Evolutionary conservation across 176 grass and related monocot genomes (phyloP).

Genomic region (Miscanthus lutarioriparius): DNA sequence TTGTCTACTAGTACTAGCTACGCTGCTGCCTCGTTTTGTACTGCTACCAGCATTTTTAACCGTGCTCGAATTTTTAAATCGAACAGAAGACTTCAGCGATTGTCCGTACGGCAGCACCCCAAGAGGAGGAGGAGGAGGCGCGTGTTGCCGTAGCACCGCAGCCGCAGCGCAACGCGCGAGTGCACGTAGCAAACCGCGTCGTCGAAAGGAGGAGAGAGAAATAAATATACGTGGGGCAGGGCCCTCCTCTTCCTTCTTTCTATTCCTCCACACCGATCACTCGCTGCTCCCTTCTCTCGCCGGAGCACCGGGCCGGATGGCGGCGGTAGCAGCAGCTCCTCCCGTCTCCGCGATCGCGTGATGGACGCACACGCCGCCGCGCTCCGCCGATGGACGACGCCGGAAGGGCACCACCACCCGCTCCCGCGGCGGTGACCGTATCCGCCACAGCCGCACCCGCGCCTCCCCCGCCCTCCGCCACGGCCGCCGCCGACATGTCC

Average conservation of each 20-base stretch:
- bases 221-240: slow-evolving; percentile 52
- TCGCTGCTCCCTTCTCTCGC: slow-evolving; percentile 19
- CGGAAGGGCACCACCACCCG: slow-evolving; percentile 43
- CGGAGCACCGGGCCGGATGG: slow-evolving; percentile 53
- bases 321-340: slow-evolving; percentile 41
- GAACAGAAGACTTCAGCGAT: background rate
- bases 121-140: background rate
- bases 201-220: slow-evolving; percentile 25
- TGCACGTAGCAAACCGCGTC: slow-evolving; percentile 53
- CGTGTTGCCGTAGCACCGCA: background rate
- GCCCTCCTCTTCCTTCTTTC: slow-evolving; percentile 11
- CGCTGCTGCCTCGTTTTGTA: too few relatives aligned
- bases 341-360: slow-evolving; percentile 47
- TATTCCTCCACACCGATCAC: slow-evolving; percentile 37
- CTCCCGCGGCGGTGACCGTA: slow-evolving; percentile 43
- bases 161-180: slow-evolving; percentile 22
- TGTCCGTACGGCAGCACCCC: background rate
- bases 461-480: slow-evolving; percentile 18
- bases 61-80: background rate
- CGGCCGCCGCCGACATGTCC: slow-evolving; percentile 35
- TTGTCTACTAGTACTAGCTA: too few relatives aligned
- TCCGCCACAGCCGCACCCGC: slow-evolving; percentile 46
- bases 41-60: background rate
- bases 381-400: slow-evolving; percentile 56
- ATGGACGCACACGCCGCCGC: slow-evolving; percentile 30